Percentiles rank a stretch among this genome's conserved stretches.
These are phyloP conservation scores for Coffea eugenioides DNA, from an alignment of 257 asterid genomes.

Conservation along the genomic window DNA sequence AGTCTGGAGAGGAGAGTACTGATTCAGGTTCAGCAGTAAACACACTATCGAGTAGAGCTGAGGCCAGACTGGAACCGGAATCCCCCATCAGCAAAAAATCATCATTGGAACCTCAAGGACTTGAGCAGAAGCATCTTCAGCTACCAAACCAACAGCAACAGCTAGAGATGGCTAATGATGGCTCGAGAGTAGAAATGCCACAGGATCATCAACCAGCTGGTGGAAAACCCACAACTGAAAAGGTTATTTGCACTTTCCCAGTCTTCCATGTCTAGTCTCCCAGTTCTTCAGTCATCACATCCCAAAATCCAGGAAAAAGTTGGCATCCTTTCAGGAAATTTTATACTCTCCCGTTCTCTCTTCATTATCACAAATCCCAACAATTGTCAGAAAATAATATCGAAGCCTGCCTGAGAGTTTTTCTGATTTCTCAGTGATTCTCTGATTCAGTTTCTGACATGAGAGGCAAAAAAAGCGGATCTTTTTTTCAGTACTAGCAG, in stretches of 20 bases:
- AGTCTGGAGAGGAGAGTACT: constrained; percentile 75
- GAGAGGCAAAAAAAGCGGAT: constrained; percentile 44
- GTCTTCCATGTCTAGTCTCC: not conserved
- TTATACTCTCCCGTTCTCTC: not conserved
- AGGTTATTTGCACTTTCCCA: constrained; percentile 34
- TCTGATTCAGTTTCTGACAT: constrained; percentile 52
- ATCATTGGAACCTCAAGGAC: constrained; percentile 30
- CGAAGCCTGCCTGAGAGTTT: constrained; percentile 12
- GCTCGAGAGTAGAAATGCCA: constrained; percentile 33
- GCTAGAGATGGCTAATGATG: constrained; percentile 47
- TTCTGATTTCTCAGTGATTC: constrained; percentile 42
- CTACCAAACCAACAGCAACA: constrained; percentile 30
- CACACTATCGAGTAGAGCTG: constrained; percentile 45
- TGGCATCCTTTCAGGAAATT: constrained; percentile 24
- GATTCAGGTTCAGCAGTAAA: constrained; percentile 64
- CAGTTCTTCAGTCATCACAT: constrained; percentile 19
- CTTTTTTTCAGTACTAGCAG: constrained; percentile 44
- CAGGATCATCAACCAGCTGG: constrained; percentile 36
- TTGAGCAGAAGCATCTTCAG: constrained; percentile 35
- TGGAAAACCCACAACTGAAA: constrained; percentile 48
- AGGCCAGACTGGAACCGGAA: constrained; percentile 49
- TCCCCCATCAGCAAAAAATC: constrained; percentile 61
- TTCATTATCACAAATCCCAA: constrained; percentile 34
- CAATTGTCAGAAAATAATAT: constrained; percentile 32
- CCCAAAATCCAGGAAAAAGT: constrained; percentile 40